phyloP scores from a whole-genome alignment of 257 asterid species.

The Solanum piurae region DNA sequence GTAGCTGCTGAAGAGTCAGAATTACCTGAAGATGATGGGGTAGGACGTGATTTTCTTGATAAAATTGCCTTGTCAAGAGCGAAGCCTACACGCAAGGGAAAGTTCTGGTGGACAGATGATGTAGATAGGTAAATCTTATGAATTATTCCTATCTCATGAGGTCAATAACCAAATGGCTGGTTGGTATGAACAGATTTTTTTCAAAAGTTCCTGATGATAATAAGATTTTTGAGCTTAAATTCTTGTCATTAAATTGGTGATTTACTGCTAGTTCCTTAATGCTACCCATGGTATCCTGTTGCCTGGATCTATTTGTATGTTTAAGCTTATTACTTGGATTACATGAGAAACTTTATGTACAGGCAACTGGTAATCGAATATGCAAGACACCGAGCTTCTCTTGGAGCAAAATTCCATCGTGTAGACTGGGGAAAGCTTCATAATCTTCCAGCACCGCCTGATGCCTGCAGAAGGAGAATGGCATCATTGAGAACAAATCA shows the following conservation, averaged over 20 bases:
- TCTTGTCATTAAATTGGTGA: background rate
- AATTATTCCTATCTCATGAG: background rate
- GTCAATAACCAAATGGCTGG: slow-evolving; percentile 3
- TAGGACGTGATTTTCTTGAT: slow-evolving; percentile 25
- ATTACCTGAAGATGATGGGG: slow-evolving; percentile 35
- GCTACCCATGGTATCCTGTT: background rate
- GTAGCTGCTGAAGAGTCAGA: slow-evolving; percentile 27
- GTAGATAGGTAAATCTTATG: slow-evolving; percentile 64
- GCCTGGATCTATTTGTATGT: background rate
- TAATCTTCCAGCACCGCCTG: slow-evolving; percentile 82
- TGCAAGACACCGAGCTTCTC: slow-evolving; percentile 68
- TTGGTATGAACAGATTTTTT: background rate
- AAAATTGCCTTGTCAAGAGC: slow-evolving; percentile 46
- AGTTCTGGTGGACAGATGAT: slow-evolving; percentile 76
- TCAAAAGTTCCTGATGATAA: background rate
- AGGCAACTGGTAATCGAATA: slow-evolving; percentile 81
- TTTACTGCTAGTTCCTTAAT: background rate
- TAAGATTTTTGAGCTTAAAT: background rate
- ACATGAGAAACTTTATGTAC: slow-evolving; percentile 2
- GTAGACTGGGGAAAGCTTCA: slow-evolving; percentile 59
- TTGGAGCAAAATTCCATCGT: slow-evolving; percentile 73
- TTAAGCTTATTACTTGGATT: background rate
- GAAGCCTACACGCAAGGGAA: slow-evolving; percentile 39
- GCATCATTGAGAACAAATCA: slow-evolving; percentile 34
- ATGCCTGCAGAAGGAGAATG: slow-evolving; percentile 83